Conservation (phyloP, 306 rosid genomes). For the Rosa lucieae region DNA sequence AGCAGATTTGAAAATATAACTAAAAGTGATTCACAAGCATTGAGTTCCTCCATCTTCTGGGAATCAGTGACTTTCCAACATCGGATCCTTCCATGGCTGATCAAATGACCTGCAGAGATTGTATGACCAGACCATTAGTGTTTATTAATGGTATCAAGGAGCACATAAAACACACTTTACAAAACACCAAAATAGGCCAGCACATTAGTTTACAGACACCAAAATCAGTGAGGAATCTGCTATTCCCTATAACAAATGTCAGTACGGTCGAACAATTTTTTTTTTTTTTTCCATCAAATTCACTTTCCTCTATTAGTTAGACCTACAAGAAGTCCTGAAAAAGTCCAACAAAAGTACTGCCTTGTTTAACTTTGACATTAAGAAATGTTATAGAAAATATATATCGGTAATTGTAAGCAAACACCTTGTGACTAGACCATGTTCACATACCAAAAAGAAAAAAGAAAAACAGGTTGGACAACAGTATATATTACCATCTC, state of each 20-base stretch:
- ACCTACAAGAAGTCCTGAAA: not conserved
- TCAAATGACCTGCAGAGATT: conserved; percentile 60
- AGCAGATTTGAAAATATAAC: conserved; percentile 54
- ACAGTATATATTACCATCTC: conserved; percentile 70
- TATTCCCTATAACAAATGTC: not conserved
- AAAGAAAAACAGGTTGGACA: conserved; percentile 3
- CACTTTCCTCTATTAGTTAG: not conserved
- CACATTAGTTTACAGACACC: not conserved
- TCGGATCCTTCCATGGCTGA: conserved; percentile 63
- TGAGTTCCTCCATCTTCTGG: conserved; percentile 70
- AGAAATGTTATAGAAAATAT: too few species aligned
- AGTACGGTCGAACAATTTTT: not conserved
- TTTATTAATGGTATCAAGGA: not conserved
- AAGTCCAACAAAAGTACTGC: not conserved
- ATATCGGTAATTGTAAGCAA: not conserved
- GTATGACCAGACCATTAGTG: conserved; percentile 14
- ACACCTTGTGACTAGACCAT: not conserved
- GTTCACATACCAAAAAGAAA: not conserved
- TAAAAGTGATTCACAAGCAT: conserved; percentile 62
- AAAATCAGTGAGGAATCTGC: not conserved
- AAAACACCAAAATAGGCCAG: not conserved
- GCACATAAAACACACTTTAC: not conserved
- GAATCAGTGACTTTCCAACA: conserved; percentile 38
- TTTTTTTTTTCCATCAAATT: not conserved
- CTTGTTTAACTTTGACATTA: not conserved